phyloP scores from a whole-genome alignment of 768 basidiomycete species.

The Mycena polygramma region DNA sequence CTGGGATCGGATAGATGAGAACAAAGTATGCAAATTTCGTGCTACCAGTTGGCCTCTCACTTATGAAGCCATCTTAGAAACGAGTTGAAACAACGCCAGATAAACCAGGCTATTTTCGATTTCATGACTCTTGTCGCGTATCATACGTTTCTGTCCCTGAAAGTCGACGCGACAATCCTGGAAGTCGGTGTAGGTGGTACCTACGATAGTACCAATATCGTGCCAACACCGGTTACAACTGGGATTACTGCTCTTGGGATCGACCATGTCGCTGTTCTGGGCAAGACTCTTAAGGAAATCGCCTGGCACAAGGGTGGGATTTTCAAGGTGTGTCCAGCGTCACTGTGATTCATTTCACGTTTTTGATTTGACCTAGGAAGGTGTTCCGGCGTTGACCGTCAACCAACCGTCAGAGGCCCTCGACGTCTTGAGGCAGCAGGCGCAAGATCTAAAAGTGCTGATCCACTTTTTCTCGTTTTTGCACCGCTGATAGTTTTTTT shows the following conservation, averaged over 20 bases:
- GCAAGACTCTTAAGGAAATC: constrained; percentile 90
- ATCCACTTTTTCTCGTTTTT: not conserved
- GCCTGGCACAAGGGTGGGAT: constrained; percentile 98
- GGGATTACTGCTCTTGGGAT: constrained; percentile 93
- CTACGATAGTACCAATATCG: constrained; percentile 96
- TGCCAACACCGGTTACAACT: constrained; percentile 90
- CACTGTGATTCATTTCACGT: not conserved
- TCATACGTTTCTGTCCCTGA: constrained; percentile 86
- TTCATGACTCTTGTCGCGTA: constrained; percentile 92
- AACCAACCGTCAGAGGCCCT: constrained; percentile 79
- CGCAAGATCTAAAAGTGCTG: constrained; percentile 73
- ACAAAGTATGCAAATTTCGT: constrained; percentile 61
- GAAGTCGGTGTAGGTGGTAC: constrained; percentile 97
- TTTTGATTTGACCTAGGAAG: constrained; percentile 60
- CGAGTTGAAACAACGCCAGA: constrained; percentile 63
- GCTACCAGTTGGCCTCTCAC: constrained; percentile 1
- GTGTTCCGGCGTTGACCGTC: constrained; percentile 89
- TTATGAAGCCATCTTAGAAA: constrained; percentile 51
- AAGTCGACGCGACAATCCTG: constrained; percentile 91
- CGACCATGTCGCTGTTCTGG: constrained; percentile 91
- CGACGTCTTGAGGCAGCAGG: constrained; percentile 74
- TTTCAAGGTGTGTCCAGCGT: constrained; percentile 76
- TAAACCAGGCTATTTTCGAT: constrained; percentile 96
- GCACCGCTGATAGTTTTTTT: constrained; percentile 20
- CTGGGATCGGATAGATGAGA: constrained; percentile 85